Conservation (phyloP, 805 yeast genomes). For the Torulaspora gathmanii region DNA sequence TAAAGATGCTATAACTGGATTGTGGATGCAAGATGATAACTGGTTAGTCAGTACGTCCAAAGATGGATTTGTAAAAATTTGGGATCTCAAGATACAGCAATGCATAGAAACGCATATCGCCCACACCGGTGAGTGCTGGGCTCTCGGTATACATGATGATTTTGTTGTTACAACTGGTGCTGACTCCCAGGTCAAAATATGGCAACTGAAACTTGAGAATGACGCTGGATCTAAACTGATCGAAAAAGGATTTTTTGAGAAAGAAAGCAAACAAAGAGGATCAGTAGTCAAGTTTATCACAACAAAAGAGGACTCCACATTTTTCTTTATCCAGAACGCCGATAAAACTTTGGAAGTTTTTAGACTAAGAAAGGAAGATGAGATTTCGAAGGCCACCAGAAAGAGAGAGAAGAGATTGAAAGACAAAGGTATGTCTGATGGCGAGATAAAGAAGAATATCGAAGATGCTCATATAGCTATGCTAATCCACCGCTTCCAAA, state of each 20-base stretch:
- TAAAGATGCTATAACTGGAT: conserved; percentile 79
- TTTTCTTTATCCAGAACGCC: conserved; percentile 68
- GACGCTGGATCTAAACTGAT: conserved; percentile 50
- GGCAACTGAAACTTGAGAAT: conserved; percentile 60
- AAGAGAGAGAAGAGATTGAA: conserved; percentile 72
- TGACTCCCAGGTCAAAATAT: conserved; percentile 76
- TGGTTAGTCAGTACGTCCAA: conserved; percentile 75
- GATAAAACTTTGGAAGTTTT: conserved; percentile 79
- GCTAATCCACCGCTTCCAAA: conserved; percentile 63
- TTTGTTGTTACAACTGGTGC: conserved; percentile 68
- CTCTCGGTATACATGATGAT: conserved; percentile 49
- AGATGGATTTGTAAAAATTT: conserved; percentile 85
- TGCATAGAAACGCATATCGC: conserved; percentile 94
- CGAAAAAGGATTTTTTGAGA: conserved; percentile 64
- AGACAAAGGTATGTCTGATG: conserved; percentile 62
- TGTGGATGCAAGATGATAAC: conserved; percentile 48
- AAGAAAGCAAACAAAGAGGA: conserved; percentile 72
- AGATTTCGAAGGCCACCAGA: conserved; percentile 68
- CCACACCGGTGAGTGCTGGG: conserved; percentile 92
- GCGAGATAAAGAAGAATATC: conserved; percentile 51
- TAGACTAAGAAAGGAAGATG: conserved; percentile 70
- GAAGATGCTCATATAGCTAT: conserved; percentile 48
- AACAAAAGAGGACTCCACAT: conserved; percentile 27
- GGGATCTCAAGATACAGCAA: conserved; percentile 89
- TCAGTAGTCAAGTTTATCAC: conserved; percentile 48